A percentile compares a stretch with the other conserved stretches of the same genome.
Evolutionary conservation across 305 asterid genomes (phyloP).

Genomic region (Solanum chacoense): DNA sequence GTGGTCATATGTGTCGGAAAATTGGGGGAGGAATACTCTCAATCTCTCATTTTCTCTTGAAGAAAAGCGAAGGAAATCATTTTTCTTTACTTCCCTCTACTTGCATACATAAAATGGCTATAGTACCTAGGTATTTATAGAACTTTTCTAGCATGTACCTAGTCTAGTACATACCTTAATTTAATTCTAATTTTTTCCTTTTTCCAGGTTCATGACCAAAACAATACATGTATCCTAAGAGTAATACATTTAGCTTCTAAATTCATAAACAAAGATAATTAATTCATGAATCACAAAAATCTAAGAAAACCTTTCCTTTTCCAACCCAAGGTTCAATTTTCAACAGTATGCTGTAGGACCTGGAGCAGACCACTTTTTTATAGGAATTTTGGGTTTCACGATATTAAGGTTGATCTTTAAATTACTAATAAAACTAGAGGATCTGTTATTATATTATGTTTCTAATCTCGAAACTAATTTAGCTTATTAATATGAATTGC

Average conservation of each 20-base stretch:
- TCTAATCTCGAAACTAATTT: background rate
- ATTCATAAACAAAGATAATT: background rate
- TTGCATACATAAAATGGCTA: background rate
- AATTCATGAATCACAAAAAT: background rate
- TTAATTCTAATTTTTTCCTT: background rate
- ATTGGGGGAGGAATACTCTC: background rate
- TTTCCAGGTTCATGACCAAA: background rate
- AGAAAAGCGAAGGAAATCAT: background rate
- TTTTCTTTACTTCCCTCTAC: background rate
- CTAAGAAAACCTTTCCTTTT: background rate
- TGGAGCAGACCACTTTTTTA: background rate
- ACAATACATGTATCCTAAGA: background rate
- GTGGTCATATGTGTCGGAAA: background rate
- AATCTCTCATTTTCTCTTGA: background rate
- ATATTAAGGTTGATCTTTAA: background rate
- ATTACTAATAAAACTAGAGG: background rate
- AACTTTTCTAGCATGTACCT: background rate
- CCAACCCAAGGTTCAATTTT: background rate
- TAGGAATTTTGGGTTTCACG: background rate
- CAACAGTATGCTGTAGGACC: background rate
- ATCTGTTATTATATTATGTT: background rate
- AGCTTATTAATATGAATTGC: background rate
- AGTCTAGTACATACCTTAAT: background rate
- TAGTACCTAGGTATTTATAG: background rate
- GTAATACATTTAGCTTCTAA: background rate